A percentile compares a stretch with the other conserved stretches of the same genome.
These are phyloP conservation scores for Haematococcus lacustris DNA, from an alignment of 139 green algal genomes.

Conservation along the genomic window DNA sequence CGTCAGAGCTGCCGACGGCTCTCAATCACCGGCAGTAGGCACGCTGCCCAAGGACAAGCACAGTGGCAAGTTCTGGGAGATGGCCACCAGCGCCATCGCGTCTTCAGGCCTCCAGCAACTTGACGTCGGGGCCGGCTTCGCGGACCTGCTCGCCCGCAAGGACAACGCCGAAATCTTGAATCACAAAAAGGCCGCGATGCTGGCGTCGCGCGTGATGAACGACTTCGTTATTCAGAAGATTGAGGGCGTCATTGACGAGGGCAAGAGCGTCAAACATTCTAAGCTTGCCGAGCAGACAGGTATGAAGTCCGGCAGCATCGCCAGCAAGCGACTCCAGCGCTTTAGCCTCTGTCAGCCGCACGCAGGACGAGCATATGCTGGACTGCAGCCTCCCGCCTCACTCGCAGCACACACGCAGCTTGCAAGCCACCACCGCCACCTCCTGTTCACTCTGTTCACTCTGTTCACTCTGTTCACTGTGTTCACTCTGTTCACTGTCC, in stretches of 20 bases:
- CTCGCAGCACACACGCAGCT: no score
- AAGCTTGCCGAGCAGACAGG: constrained; percentile 64
- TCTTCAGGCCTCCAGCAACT: constrained; percentile 23
- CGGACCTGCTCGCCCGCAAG: constrained; percentile 68
- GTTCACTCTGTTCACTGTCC: no score
- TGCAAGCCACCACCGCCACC: no score
- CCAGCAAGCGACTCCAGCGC: no score
- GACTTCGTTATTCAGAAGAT: constrained; percentile 62
- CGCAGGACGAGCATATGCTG: no score
- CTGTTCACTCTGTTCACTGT: no score
- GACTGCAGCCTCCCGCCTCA: no score
- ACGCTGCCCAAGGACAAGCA: constrained; percentile 68
- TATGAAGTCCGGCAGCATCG: no score
- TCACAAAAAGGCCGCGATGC: constrained; percentile 70
- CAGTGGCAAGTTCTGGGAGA: constrained; percentile 50
- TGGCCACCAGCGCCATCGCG: constrained; percentile 16
- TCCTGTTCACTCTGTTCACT: no score
- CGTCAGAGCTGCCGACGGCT: constrained; percentile 23
- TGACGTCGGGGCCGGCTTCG: constrained; percentile 45
- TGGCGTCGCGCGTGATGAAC: constrained; percentile 54
- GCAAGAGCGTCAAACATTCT: constrained; percentile 85
- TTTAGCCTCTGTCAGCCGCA: no score
- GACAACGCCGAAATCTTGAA: constrained; percentile 47
- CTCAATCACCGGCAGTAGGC: no score
- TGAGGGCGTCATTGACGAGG: constrained; percentile 71